Evolutionary conservation across 202 grass and related monocot species (phyloP).

Genomic region (Miscanthus sacchariflorus): DNA sequence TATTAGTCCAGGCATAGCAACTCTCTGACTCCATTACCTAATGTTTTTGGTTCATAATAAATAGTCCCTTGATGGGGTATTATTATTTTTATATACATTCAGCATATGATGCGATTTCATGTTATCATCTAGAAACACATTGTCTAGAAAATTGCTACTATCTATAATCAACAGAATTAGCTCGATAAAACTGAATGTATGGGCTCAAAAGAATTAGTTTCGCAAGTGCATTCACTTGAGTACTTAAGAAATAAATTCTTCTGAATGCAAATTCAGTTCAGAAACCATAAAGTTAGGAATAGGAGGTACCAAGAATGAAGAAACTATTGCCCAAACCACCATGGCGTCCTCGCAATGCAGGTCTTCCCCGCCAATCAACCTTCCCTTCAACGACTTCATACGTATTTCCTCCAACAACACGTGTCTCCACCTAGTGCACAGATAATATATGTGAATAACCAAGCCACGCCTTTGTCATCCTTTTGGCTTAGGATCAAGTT

Average conservation of each 20-base stretch:
- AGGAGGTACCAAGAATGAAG: slow-evolving; percentile 54
- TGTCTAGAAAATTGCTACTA: background rate
- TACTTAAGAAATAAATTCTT: background rate
- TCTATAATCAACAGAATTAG: background rate
- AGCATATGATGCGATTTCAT: too few relatives aligned
- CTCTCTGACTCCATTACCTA: too few relatives aligned
- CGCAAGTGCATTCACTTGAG: background rate
- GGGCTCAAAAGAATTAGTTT: background rate
- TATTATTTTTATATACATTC: too few relatives aligned
- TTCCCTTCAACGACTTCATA: slow-evolving; percentile 57
- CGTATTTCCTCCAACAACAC: slow-evolving; percentile 19
- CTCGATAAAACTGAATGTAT: background rate
- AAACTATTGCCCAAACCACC: slow-evolving; percentile 56
- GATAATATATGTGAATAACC: slow-evolving; percentile 15
- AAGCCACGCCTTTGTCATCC: background rate
- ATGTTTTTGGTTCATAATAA: too few relatives aligned
- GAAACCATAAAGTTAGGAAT: background rate
- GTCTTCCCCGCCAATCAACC: slow-evolving; percentile 65
- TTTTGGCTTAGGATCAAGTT: slow-evolving; percentile 10
- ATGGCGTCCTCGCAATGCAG: slow-evolving; percentile 56
- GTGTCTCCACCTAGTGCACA: slow-evolving; percentile 37
- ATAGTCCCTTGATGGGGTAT: too few relatives aligned
- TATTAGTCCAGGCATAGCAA: too few relatives aligned
- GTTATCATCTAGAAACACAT: too few relatives aligned
- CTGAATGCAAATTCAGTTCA: background rate